phyloP scores from a whole-genome alignment of 331 rosid genomes.

The Acacia pycnantha region DNA sequence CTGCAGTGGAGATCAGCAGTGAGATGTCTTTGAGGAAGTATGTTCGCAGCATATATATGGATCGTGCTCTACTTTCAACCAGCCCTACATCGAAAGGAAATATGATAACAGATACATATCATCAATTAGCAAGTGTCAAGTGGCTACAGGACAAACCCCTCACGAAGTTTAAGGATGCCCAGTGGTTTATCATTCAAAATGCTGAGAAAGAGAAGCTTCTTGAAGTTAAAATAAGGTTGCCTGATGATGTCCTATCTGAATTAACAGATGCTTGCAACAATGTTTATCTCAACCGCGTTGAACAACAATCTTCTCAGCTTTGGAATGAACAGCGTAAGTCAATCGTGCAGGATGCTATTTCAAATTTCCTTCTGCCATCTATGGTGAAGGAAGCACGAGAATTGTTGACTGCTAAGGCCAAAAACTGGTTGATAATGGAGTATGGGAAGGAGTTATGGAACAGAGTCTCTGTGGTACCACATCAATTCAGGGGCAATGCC shows the following conservation, averaged over 20 bases:
- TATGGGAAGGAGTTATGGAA: conserved; percentile 47
- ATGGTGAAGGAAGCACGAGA: conserved; percentile 50
- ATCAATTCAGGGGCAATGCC: conserved; percentile 20
- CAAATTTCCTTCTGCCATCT: conserved; percentile 43
- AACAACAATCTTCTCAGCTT: conserved; percentile 27
- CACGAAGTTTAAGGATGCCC: conserved; percentile 42
- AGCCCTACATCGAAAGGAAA: conserved; percentile 43
- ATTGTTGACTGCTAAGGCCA: conserved; percentile 38
- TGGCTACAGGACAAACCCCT: conserved; percentile 50
- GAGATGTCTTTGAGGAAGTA: conserved; percentile 40
- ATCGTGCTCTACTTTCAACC: conserved; percentile 42
- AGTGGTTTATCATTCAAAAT: conserved; percentile 49
- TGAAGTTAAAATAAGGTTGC: conserved; percentile 40
- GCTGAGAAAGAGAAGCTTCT: conserved; percentile 52
- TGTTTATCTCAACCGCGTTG: conserved; percentile 33
- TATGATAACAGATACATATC: conserved; percentile 31
- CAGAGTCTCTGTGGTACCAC: conserved; percentile 43
- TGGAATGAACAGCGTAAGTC: conserved; percentile 50
- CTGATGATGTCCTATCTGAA: conserved; percentile 31
- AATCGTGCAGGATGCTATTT: conserved; percentile 41
- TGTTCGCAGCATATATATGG: conserved; percentile 39
- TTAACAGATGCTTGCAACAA: conserved; percentile 27
- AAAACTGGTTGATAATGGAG: conserved; percentile 38
- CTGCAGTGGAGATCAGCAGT: conserved; percentile 43
- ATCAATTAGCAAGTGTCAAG: conserved; percentile 43